These are phyloP conservation scores for Azolla pinnata DNA, from an alignment of 75 land plant species.

Conservation along the genomic window DNA sequence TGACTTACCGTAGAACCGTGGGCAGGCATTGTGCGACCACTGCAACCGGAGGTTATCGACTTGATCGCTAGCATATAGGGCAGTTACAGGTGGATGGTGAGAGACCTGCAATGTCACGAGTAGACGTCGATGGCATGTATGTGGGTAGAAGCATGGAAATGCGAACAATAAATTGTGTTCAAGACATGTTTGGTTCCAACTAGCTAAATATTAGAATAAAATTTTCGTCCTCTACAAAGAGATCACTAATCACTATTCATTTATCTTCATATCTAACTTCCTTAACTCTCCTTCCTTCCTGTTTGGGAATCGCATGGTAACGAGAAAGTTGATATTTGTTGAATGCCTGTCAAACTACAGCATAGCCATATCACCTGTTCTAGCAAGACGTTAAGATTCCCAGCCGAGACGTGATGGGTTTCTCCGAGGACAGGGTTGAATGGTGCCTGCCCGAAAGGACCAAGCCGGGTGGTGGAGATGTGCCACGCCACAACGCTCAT, in stretches of 20 bases:
- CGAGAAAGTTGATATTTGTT: too few relatives aligned
- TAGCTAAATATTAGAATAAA: too few relatives aligned
- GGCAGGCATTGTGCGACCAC: conserved; percentile 55
- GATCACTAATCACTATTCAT: too few relatives aligned
- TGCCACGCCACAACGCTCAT: conserved; percentile 62
- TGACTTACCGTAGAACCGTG: conserved; percentile 69
- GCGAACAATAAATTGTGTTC: too few relatives aligned
- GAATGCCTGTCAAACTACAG: too few relatives aligned
- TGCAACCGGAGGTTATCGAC: conserved; percentile 42
- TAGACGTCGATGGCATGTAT: too few relatives aligned
- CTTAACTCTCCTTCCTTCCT: too few relatives aligned
- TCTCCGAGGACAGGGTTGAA: conserved; percentile 90
- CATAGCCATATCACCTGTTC: conserved; percentile 71
- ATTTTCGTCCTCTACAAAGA: too few relatives aligned
- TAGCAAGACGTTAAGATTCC: conserved; percentile 65
- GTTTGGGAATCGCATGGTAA: too few relatives aligned
- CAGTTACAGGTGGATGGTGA: conserved; percentile 82
- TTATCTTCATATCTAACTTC: too few relatives aligned
- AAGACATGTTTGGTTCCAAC: too few relatives aligned
- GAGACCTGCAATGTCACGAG: conserved; percentile 86
- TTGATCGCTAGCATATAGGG: conserved; percentile 63
- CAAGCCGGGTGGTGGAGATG: conserved; percentile 58
- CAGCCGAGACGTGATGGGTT: conserved; percentile 78
- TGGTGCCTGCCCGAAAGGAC: conserved; percentile 57
- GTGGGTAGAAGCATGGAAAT: too few relatives aligned